phyloP scores from a whole-genome alignment of 352 stramenopile species.

The Phytophthora vignae region DNA sequence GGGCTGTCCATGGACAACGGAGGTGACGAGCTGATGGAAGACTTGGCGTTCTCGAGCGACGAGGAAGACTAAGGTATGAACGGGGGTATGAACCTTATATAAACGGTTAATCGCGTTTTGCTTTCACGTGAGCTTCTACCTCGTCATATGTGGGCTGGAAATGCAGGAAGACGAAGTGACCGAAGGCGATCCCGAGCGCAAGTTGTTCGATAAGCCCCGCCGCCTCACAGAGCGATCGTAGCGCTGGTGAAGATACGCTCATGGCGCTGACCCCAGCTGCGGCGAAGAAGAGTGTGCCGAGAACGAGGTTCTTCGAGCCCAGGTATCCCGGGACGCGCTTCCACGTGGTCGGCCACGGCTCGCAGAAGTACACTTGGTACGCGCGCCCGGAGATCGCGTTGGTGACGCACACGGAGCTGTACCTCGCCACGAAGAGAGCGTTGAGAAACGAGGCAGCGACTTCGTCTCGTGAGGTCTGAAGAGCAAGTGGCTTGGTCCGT shows the following conservation, averaged over 20 bases:
- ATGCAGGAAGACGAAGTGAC: conserved; percentile 45
- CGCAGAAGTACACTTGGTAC: conserved; percentile 65
- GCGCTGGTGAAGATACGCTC: conserved; percentile 36
- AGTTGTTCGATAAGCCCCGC: conserved; percentile 55
- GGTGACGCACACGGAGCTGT: conserved; percentile 32
- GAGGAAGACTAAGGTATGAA: conserved; percentile 36
- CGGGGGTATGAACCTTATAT: background rate
- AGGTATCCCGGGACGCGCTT: conserved; percentile 60
- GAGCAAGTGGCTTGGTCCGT: conserved; percentile 7
- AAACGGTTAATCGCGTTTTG: conserved; percentile 10
- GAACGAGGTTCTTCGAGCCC: conserved; percentile 67
- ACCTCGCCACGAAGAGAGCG: conserved; percentile 57
- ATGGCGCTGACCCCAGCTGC: conserved; percentile 47
- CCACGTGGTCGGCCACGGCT: conserved; percentile 54
- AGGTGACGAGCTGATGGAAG: conserved; percentile 54
- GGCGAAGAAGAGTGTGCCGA: conserved; percentile 66
- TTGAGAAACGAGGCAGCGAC: conserved; percentile 50
- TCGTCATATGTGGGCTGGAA: conserved; percentile 10
- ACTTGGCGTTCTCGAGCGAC: conserved; percentile 54
- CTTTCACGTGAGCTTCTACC: conserved; percentile 4
- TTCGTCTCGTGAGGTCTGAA: conserved; percentile 19
- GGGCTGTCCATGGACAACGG: conserved; percentile 52
- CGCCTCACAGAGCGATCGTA: conserved; percentile 65
- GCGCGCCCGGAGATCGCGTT: conserved; percentile 51
- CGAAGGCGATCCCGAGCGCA: conserved; percentile 44